Evolutionary conservation across 2,329 filamentous ascomycete genomes (phyloP), one percentile per base, ranked within the genome.

Genomic region (Didymella keratinophila): DNA sequence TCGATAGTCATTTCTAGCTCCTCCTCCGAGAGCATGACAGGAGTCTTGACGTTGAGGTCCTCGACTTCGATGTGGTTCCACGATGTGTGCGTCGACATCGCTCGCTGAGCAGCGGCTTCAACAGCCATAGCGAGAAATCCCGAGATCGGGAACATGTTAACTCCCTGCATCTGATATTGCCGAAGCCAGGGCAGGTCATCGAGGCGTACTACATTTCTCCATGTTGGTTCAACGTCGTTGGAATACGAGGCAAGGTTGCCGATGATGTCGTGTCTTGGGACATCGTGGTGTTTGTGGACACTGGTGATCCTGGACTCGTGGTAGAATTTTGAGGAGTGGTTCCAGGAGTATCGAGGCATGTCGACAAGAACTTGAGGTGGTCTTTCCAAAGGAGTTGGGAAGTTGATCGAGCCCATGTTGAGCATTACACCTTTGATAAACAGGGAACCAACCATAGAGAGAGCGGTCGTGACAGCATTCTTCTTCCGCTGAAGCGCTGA

Each of bases 121-220:
- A 78, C 45, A 1, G 67, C 72, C 65, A 76, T 74, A 4, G 64
- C 59, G 2, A 78, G 27, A 51, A 73, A 71, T 1, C 74, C 76
- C 0, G 75, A 69, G 2, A 63, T 75, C 8, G 76, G 76, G 48
- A 68, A 76, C 10, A 78, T 53, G 1, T 34, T 69, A 1, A 67
- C 51, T 14, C 58, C 61, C 50, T 74, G 67, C 11, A 83, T 74
- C 49, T 78, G 68, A 51, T 84, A 82, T 54, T 84, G 79, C 0
- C 69, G 67, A 5, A 84, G 61, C 83, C 83, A 85, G 0, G 80
- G 79, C 1, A 73, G 70, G 4, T 79, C 75, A 10, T 78, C 70
- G 0, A 79, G 52, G 0, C 75, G 73, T 10, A 83, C 70, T 18
- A 81, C 70, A 46, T 81, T 81, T 16, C 82, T 74, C 83, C 83